A percentile compares a stretch with the other conserved stretches of the same genome.
Evolutionary conservation across 768 basidiomycete species (phyloP).

Genomic region (Gloeopeniophorella convolvens): DNA sequence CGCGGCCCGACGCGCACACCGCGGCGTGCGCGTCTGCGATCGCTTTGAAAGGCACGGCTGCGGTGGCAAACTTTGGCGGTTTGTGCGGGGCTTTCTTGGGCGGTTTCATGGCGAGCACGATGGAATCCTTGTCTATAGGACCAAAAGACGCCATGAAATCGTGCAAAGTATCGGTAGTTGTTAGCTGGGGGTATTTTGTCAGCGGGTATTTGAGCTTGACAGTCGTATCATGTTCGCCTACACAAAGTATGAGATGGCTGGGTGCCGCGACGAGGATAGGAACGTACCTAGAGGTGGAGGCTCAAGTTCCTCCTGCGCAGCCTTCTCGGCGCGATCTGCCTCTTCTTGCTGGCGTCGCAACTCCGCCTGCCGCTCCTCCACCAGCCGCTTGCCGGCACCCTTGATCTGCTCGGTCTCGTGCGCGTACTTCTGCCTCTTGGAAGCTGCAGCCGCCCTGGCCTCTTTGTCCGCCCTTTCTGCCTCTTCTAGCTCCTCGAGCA

Average conservation of each 20-base stretch:
- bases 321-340: conserved; percentile 26
- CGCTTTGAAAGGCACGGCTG: conserved; percentile 69
- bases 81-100: conserved; percentile 49
- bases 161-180: conserved; percentile 42
- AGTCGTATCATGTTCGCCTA: conserved; percentile 67
- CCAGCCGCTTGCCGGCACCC: conserved; percentile 61
- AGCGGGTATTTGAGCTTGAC: conserved; percentile 65
- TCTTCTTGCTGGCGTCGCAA: conserved; percentile 41
- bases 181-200: conserved; percentile 50
- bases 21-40: conserved; percentile 73
- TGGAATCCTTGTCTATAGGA: conserved; percentile 50
- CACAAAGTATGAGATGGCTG: background rate
- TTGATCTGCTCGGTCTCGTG: conserved; percentile 67
- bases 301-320: conserved; percentile 33
- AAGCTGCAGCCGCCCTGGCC: conserved; percentile 52
- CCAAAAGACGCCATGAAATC: conserved; percentile 56
- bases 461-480: conserved; percentile 75
- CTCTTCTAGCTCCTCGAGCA: conserved; percentile 72
- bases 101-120: conserved; percentile 63
- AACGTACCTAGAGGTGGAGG: conserved; percentile 49
- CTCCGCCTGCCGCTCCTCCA: conserved; percentile 60
- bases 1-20: conserved; percentile 52
- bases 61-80: conserved; percentile 60
- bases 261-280: background rate
- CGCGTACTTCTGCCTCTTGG: conserved; percentile 47